phyloP scores from a whole-genome alignment of 192 early-diverging fungal species.

The Coemansia sp. region DNA sequence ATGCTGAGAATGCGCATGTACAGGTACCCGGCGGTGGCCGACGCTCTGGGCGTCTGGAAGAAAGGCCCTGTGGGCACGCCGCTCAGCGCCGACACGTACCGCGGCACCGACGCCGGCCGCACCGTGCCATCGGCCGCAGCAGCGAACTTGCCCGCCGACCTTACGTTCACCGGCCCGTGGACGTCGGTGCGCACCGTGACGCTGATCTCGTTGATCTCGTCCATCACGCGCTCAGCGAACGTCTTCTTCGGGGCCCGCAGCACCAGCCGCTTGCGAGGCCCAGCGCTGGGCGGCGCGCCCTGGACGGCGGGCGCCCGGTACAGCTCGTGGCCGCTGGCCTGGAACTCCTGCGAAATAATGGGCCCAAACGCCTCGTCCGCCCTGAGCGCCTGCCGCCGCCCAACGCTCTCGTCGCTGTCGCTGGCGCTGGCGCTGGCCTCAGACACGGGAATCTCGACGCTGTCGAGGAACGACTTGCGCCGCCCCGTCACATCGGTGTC shows the following conservation, averaged over 20 bases:
- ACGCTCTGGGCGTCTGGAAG: conserved; percentile 40
- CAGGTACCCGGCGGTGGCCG: conserved; percentile 42
- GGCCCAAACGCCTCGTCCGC: conserved; percentile 38
- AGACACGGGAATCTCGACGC: conserved; percentile 36
- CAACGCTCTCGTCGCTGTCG: conserved; percentile 19
- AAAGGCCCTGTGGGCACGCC: conserved; percentile 50
- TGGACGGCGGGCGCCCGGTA: neutral
- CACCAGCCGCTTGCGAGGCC: conserved; percentile 42
- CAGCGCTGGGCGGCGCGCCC: neutral
- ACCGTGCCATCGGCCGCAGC: conserved; percentile 25
- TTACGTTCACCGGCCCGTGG: conserved; percentile 27
- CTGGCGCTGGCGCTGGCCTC: conserved; percentile 13
- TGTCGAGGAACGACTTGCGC: conserved; percentile 44
- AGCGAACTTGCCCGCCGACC: conserved; percentile 29
- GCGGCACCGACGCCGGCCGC: conserved; percentile 44
- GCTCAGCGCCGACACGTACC: conserved; percentile 50
- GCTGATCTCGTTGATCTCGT: conserved; percentile 35
- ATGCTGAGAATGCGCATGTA: conserved; percentile 57
- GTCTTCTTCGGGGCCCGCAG: conserved; percentile 28
- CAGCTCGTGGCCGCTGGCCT: conserved; percentile 12
- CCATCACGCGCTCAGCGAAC: conserved; percentile 45
- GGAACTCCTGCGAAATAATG: conserved; percentile 46
- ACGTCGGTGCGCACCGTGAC: conserved; percentile 32
- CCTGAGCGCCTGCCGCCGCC: neutral
- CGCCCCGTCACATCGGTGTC: conserved; percentile 9